Evolutionary conservation across 495 filamentous ascomycete genomes (phyloP).

Genomic region (Saxophila tyrrhenica): DNA sequence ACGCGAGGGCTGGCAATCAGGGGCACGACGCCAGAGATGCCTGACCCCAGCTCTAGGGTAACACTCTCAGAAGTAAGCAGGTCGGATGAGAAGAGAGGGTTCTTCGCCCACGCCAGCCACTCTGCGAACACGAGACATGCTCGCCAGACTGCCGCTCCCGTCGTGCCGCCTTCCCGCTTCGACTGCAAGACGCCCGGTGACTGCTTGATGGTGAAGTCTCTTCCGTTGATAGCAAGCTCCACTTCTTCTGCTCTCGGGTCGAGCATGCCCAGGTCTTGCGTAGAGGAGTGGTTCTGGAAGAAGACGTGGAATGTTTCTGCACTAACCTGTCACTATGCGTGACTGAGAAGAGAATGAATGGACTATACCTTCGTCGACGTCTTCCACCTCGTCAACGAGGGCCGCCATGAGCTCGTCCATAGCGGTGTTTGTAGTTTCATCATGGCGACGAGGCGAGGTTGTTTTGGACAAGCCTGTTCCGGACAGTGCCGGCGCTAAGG

Average conservation of each 20-base stretch:
- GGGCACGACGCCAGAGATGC: slow-evolving; percentile 67
- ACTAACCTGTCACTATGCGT: not conserved
- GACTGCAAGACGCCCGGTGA: slow-evolving; percentile 73
- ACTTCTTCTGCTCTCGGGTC: slow-evolving; percentile 54
- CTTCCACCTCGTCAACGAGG: slow-evolving; percentile 24
- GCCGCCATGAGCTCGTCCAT: slow-evolving; percentile 21
- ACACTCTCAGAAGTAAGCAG: slow-evolving; percentile 44
- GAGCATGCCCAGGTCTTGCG: slow-evolving; percentile 74
- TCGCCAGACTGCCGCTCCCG: slow-evolving; percentile 83
- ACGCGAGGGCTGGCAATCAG: slow-evolving; percentile 51
- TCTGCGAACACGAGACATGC: slow-evolving; percentile 76
- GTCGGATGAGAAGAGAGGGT: slow-evolving; percentile 50
- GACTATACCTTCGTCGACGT: slow-evolving; percentile 28
- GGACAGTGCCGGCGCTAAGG: too few relatives aligned
- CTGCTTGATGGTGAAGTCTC: slow-evolving; percentile 70
- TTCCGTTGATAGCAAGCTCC: slow-evolving; percentile 55
- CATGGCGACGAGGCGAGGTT: too few relatives aligned
- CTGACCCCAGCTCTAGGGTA: slow-evolving; percentile 77
- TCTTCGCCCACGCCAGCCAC: slow-evolving; percentile 58
- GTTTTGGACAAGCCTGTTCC: too few relatives aligned
- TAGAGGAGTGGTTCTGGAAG: slow-evolving; percentile 54
- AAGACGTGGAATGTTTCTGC: slow-evolving; percentile 81
- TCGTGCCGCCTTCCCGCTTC: slow-evolving; percentile 70
- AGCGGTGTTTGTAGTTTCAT: too few relatives aligned
- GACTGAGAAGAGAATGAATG: not conserved